Conservation (phyloP, 345 rosid genomes). For the Salix udensis region DNA sequence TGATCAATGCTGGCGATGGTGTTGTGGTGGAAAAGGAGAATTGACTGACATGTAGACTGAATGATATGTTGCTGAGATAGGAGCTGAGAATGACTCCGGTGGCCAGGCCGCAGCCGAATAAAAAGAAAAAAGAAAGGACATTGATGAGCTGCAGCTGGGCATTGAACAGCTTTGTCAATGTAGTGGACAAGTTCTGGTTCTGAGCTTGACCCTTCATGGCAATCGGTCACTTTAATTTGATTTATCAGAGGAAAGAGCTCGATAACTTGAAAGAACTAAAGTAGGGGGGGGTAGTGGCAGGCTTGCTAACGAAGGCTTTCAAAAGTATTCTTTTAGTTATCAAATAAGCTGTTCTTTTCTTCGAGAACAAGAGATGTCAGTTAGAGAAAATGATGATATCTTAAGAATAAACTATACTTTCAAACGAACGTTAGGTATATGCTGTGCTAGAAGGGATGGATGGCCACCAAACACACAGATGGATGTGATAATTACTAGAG, state of each 20-base stretch:
- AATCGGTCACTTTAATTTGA: not conserved
- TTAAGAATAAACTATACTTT: not conserved
- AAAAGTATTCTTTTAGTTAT: conserved; percentile 1
- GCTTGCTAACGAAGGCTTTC: not conserved
- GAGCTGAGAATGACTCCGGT: conserved; percentile 21
- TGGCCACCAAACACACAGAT: not conserved
- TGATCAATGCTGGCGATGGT: not conserved
- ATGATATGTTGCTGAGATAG: conserved; percentile 11
- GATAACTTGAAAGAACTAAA: not conserved
- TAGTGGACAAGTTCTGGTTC: not conserved
- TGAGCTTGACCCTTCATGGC: conserved; percentile 8
- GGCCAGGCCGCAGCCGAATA: conserved; percentile 21
- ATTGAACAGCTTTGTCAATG: conserved; percentile 1
- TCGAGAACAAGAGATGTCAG: conserved; percentile 11
- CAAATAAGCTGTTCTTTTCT: conserved; percentile 4
- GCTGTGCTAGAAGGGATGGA: not conserved
- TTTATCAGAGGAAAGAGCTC: not conserved
- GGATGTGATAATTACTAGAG: not conserved
- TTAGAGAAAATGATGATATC: not conserved
- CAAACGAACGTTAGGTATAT: not conserved
- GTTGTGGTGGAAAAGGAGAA: conserved; percentile 3
- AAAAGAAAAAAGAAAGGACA: conserved; percentile 16
- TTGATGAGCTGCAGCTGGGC: conserved; percentile 11
- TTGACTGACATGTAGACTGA: not conserved
- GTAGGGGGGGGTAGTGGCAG: not conserved